These are phyloP conservation scores for Malus sieversii DNA, from an alignment of 306 rosid genomes.

Conservation along the genomic window DNA sequence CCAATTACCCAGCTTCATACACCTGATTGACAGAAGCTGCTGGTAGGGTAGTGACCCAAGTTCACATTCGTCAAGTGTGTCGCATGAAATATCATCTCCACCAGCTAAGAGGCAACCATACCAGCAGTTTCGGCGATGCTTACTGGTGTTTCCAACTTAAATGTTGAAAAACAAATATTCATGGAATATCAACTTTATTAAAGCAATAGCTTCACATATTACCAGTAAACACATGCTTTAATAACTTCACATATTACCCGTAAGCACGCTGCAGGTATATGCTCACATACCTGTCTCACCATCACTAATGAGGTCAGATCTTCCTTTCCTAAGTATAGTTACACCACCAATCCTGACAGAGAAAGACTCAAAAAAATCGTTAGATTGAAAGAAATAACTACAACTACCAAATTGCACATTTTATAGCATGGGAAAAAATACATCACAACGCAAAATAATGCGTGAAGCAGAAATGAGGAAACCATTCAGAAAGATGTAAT, in stretches of 20 bases:
- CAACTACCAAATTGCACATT: background rate
- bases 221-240: too few species aligned
- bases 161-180: background rate
- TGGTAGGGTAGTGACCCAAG: background rate
- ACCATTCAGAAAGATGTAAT: background rate
- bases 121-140: background rate
- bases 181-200: background rate
- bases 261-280: constrained; percentile 3
- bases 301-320: constrained; percentile 67
- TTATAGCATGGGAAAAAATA: background rate
- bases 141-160: background rate
- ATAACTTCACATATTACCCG: background rate
- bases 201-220: background rate
- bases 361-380: background rate
- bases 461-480: background rate
- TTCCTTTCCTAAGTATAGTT: constrained; percentile 76
- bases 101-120: background rate
- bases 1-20: background rate
- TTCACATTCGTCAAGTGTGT: background rate
- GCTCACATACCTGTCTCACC: constrained; percentile 60
- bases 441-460: background rate
- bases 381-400: background rate
- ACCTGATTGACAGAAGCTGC: background rate
- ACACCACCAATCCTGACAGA: constrained; percentile 77
- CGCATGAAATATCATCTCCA: background rate